Evolutionary conservation across 495 filamentous ascomycete genomes (phyloP), one percentile per base, ranked within the genome.

Genomic region (Talaromyces adpressus): DNA sequence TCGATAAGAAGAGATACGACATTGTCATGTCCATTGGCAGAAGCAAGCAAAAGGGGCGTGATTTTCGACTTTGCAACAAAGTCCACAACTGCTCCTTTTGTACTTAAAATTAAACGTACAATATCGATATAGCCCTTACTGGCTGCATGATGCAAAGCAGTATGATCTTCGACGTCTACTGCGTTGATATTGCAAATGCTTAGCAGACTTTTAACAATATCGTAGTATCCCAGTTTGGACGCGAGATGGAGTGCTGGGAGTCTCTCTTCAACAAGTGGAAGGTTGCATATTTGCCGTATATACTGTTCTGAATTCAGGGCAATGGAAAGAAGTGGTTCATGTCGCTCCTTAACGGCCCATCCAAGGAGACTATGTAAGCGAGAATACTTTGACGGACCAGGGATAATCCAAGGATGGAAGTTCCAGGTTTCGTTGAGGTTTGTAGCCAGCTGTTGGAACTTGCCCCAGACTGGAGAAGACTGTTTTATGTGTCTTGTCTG

Each of bases 281-380:
- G 45, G 54, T 69, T 36, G 39, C 62, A 65, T 45, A 67, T 52
- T 47, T 11, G 23, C 16, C 36, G 30, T 18, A 66, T 30, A 11
- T 34, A 11, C 12, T 41, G 11, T 36, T 0, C 30, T 14, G 41
- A 23, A 6, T 30, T 49, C 9, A 65, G 7, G 18, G 36, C 67
- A 59, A 68, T 59, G 4, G 30, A 25, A 2, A 71, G 59, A 23
- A 71, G 64, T 11, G 68, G 65, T 27, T 16, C 11, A 63, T 70
- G 68, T 30, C 57, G 57, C 39, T 70, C 66, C 16, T 59, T 70
- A 2, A 71, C 62, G 39, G 68, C 66, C 66, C 66, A 71, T 54
- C 68, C 66, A 39, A 72, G 65, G 11, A 72, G 65, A n/a, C 59
- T 61, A 66, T 71, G 69, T 14, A 71, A 20, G 22, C 57, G 65